Base-by-base conservation (phyloP, 129 eudicot genomes). In the Saussurea involucrata region DNA sequence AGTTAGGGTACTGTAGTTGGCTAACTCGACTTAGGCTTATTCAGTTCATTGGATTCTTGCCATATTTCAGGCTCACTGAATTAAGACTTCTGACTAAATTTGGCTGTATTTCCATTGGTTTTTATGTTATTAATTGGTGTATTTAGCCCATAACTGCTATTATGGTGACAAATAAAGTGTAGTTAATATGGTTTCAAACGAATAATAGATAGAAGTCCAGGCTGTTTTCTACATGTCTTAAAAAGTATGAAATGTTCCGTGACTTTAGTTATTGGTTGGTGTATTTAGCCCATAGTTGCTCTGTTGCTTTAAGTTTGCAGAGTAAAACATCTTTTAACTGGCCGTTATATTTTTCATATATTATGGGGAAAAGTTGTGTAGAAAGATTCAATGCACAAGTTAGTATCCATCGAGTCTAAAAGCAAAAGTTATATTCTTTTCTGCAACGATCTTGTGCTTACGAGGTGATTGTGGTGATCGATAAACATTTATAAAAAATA, bases 71-170 rank as follows among this genome's bases (percentile, higher is more conserved):
- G 37, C 25, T 24, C 8, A 24, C 9, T 64, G 11, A n/a, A 36
- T 58, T 32, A 33, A 24, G 63, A 27, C 24, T 21, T 5, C 25
- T 10, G 58, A 36, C 28, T 27, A 69, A 55, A 40, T 58, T 22
- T 60, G 27, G 71, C 21, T 18, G 40, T 61, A 36, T 36, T n/a
- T 17, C 22, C 70, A 27, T 27, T 11, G 70, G 57, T 68, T 58
- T 24, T 69, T 34, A 18, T 77, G 25, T 46, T 53, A 31, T 40
- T 28, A 24, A 13, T 7, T 66, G 68, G 57, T 53, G 20, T 74
- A 24, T 63, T 75, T 63, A 75, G 44, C 71, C 79, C 13, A 8
- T 75, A 64, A 37, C 63, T 75, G 71, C 63, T 64, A 63, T 75
- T n/a, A 17, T 17, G 31, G 64, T 9, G 73, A 40, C 49, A 64